A percentile compares a stretch with the other conserved stretches of the same genome.
Conservation (phyloP, 441 rosid genomes). For the Gossypium armourianum region DNA sequence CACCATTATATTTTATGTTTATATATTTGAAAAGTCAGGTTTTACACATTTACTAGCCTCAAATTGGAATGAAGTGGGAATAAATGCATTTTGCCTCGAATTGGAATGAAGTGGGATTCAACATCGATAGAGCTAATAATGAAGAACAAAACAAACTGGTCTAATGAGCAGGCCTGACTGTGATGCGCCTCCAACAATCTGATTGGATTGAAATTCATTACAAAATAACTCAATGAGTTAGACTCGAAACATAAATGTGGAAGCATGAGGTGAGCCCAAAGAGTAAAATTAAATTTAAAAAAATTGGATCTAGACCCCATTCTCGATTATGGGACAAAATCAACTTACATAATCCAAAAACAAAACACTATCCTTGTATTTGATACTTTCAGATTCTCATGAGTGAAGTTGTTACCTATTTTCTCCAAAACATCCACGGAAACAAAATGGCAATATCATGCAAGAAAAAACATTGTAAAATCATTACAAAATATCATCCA, state of each 20-base stretch:
- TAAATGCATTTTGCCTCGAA: too few species aligned
- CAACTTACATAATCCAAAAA: background rate
- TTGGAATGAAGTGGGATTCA: too few species aligned
- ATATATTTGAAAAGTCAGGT: too few species aligned
- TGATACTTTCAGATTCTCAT: background rate
- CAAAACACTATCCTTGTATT: background rate
- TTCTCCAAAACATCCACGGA: background rate
- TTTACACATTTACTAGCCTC: too few species aligned
- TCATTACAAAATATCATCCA: background rate
- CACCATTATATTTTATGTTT: too few species aligned
- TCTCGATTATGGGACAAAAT: background rate
- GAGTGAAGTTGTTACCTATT: background rate
- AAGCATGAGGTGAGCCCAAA: background rate
- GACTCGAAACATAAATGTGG: background rate
- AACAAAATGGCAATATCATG: background rate
- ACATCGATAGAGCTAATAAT: too few species aligned
- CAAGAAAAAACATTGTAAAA: background rate
- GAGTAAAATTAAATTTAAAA: background rate
- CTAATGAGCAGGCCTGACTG: background rate
- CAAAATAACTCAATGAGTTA: background rate
- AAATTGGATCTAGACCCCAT: background rate
- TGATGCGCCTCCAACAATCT: background rate
- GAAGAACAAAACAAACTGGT: too few species aligned
- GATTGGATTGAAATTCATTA: background rate
- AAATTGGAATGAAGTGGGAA: too few species aligned